Base-by-base conservation (phyloP, 345 rosid genomes). In the Hypericum perforatum region DNA sequence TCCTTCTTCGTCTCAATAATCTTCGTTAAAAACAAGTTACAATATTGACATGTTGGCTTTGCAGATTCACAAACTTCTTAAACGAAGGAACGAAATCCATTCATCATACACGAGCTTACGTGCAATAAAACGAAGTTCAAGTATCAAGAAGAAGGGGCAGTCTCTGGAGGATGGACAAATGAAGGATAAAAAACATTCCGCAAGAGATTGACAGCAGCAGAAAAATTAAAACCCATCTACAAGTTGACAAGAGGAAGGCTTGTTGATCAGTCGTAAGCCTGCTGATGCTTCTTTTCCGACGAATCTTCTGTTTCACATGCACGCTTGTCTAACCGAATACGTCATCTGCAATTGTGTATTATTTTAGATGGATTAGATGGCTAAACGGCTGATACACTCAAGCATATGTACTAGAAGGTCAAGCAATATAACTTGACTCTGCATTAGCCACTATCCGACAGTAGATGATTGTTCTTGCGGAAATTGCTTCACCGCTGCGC, bases 1-100 rank as follows among this genome's bases (percentile, higher is more conserved):
- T 4, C 4, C 32, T 47, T 22, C 32, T 47, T 16, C 53, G 63
- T 49, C 11, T 45, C 38, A 16, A 43, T 47, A 29, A 14, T 16
- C 54, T 16, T 36, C 45, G 54, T 41, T 22, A 53, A 14, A 12
- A 47, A 37, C 38, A 16, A 52, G 45, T 37, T 49, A 16, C 59
- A 16, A 22, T 3, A 3, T 49, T 36, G 54, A 40, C 16, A 13
- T 50, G 53, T n/a, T 29, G 43, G 36, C 49, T 53, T 43, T 64
- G 73, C 80, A 94, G 99, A 84, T 94, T 11, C 97, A 94, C 49
- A 89, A 75, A 77, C 95, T 94, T 48, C 75, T 94, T 50, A 82
- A 79, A 63, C 86, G 79, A 69, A 74, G 95, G 63, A 79, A 78
- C 59, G 91, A 80, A 61, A 84, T 89, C 42, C 99, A 83, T 51